Evolutionary conservation across 108 stramenopile genomes (phyloP).

Genomic region (Skeletonema marinoi): DNA sequence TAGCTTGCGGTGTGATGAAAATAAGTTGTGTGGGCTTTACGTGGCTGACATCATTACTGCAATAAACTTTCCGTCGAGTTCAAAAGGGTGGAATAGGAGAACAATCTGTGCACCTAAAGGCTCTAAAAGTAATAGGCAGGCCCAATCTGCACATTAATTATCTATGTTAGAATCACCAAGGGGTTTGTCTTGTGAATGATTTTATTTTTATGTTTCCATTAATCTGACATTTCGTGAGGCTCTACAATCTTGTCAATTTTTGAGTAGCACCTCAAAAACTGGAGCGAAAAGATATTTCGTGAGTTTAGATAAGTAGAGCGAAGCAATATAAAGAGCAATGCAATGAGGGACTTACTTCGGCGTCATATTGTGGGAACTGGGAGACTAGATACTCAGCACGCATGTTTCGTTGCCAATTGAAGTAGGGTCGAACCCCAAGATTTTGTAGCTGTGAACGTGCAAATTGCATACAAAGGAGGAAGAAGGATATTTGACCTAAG

Average conservation of each 20-base stretch:
- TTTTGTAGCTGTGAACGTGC: slow-evolving; percentile 80
- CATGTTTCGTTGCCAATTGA: slow-evolving; percentile 35
- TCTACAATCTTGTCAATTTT: slow-evolving; percentile 17
- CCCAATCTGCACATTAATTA: neutral
- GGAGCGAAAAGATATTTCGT: too few relatives aligned
- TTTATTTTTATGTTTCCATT: neutral
- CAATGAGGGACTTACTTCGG: neutral
- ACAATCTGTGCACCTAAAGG: neutral
- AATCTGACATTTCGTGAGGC: slow-evolving; percentile 14
- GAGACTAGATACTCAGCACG: slow-evolving; percentile 25
- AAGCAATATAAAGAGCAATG: too few relatives aligned
- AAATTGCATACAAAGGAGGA: slow-evolving; percentile 81
- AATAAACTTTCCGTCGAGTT: neutral
- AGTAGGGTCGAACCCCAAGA: slow-evolving; percentile 81
- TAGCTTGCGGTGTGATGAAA: neutral
- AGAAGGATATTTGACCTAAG: slow-evolving; percentile 81
- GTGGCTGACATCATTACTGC: neutral
- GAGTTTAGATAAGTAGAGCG: too few relatives aligned
- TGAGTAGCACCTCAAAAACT: slow-evolving; percentile 40
- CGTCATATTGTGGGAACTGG: slow-evolving; percentile 51
- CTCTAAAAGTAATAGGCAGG: neutral
- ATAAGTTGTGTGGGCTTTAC: neutral
- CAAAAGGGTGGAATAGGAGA: neutral
- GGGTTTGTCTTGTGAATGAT: neutral
- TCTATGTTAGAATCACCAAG: neutral